A percentile compares a stretch with the other conserved stretches of the same genome.
Evolutionary conservation across 148 eudicot species (phyloP).

Genomic region (Vaccinium corymbosum): DNA sequence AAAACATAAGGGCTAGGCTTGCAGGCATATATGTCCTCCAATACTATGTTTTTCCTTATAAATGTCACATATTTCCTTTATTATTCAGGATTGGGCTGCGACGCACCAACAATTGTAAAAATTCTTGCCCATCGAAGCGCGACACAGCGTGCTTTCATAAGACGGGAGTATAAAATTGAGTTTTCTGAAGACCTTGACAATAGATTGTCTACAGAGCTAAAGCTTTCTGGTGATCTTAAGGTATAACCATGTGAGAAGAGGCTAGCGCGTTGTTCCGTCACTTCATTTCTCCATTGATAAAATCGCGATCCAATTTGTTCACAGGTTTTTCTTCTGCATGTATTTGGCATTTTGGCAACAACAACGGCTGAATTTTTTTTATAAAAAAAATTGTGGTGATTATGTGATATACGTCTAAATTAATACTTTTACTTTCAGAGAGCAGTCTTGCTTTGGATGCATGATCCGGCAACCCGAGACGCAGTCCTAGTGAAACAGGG

Average conservation of each 20-base stretch:
- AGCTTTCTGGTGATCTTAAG: slow-evolving; percentile 55
- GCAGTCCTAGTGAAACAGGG: slow-evolving; percentile 52
- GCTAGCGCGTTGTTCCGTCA: not conserved
- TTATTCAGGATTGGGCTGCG: slow-evolving; percentile 64
- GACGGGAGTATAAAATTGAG: slow-evolving; percentile 46
- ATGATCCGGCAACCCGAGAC: slow-evolving; percentile 70
- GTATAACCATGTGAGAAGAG: slow-evolving; percentile 24
- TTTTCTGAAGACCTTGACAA: slow-evolving; percentile 60
- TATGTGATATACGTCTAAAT: not conserved
- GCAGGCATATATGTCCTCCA: slow-evolving; percentile 5
- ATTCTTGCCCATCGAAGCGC: slow-evolving; percentile 79
- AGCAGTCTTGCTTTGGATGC: slow-evolving; percentile 70
- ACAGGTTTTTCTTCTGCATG: not conserved
- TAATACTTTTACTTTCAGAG: slow-evolving; percentile 27
- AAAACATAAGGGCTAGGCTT: no score
- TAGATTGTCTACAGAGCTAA: slow-evolving; percentile 55
- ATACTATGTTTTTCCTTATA: not conserved
- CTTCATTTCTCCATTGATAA: not conserved
- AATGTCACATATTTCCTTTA: not conserved
- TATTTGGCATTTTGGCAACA: not conserved
- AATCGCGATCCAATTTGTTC: not conserved
- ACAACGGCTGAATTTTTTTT: not conserved
- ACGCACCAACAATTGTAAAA: slow-evolving; percentile 51
- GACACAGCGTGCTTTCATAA: slow-evolving; percentile 59
- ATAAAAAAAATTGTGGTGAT: not conserved